Conservation (phyloP, 139 green algal genomes). For the Chlamydomonas incerta region DNA sequence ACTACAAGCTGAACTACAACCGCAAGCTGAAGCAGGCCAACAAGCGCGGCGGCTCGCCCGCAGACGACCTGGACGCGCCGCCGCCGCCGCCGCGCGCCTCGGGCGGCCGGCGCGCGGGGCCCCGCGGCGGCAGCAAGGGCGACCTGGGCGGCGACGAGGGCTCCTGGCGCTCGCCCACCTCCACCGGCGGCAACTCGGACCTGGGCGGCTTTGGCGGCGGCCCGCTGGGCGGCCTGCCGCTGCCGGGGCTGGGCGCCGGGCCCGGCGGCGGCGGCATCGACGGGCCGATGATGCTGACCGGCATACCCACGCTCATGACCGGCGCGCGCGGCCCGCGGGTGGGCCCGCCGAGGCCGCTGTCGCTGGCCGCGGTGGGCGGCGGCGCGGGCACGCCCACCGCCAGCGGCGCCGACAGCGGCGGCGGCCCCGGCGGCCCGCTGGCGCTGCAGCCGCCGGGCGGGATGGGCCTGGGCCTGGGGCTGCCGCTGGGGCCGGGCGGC, state of each 20-base stretch:
- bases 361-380: not conserved
- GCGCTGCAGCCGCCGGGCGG: not conserved
- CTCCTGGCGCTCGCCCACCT: not conserved
- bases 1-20: slow-evolving; percentile 47
- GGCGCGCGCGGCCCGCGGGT: too few species aligned
- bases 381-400: not conserved
- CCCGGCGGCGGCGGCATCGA: not conserved
- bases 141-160: not conserved
- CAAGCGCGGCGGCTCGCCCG: not conserved
- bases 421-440: not conserved
- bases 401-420: not conserved
- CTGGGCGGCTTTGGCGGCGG: too few species aligned
- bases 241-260: not conserved
- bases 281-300: too few species aligned
- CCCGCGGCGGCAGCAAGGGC: not conserved
- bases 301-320: not conserved
- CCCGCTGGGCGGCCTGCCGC: not conserved
- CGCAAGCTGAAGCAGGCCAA: slow-evolving; percentile 23
- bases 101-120: not conserved
- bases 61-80: too few species aligned
- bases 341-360: too few species aligned
- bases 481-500: too few species aligned
- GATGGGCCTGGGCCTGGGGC: too few species aligned
- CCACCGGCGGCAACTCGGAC: not conserved
- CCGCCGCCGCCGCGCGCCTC: not conserved